Conservation (phyloP, 2,329 filamentous ascomycete genomes). For the Scedosporium boydii region DNA sequence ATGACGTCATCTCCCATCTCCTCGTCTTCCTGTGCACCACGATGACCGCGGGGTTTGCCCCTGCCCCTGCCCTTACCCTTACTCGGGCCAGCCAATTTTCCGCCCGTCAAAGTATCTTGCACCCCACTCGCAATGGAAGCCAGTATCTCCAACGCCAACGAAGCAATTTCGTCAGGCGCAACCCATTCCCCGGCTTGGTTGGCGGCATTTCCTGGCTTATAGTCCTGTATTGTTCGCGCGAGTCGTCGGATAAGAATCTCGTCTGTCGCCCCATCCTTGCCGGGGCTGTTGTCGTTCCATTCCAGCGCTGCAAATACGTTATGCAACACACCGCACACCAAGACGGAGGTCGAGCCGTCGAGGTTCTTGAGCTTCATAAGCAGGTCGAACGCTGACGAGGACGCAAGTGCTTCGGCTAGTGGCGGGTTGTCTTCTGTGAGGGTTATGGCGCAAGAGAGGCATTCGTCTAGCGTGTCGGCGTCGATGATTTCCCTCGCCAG, state of each 20-base stretch:
- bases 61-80: constrained; percentile 15
- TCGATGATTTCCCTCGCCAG: constrained; percentile 29
- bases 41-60: constrained; percentile 27
- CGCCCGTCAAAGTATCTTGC: constrained; percentile 37
- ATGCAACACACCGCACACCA: constrained; percentile 53
- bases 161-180: constrained; percentile 34
- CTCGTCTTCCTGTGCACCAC: constrained; percentile 25
- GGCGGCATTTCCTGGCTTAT: constrained; percentile 6
- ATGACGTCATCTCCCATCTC: constrained; percentile 22
- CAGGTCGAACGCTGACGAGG: constrained; percentile 39
- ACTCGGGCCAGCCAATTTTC: constrained; percentile 19
- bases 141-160: constrained; percentile 51
- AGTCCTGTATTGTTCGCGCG: constrained; percentile 25
- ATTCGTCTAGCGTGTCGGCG: constrained; percentile 31
- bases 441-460: constrained; percentile 39
- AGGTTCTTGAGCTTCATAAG: constrained; percentile 38
- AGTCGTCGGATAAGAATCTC: constrained; percentile 39
- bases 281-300: constrained; percentile 42
- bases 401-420: constrained; percentile 43
- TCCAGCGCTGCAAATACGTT: constrained; percentile 47
- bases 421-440: constrained; percentile 50
- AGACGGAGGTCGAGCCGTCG: constrained; percentile 38
- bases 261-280: constrained; percentile 38
- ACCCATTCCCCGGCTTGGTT: constrained; percentile 18
- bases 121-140: constrained; percentile 55